A percentile compares a stretch with the other conserved stretches of the same genome.
These are phyloP conservation scores for Aspergillus quadrilineatus DNA, from an alignment of 2,329 filamentous ascomycete species.

Conservation along the genomic window DNA sequence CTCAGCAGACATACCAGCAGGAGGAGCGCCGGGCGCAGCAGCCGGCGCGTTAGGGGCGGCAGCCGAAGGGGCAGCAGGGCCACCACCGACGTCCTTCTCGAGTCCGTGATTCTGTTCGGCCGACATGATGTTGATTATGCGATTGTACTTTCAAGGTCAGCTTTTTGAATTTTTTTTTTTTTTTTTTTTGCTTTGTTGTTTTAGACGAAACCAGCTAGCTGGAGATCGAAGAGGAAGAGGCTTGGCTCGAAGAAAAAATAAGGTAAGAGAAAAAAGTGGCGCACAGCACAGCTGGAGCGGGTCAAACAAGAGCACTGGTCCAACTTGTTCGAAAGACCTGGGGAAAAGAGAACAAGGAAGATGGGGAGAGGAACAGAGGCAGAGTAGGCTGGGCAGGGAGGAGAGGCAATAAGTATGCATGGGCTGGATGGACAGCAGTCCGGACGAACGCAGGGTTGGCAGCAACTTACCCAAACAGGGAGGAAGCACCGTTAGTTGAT, in stretches of 20 bases:
- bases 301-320: conserved; percentile 17
- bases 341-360: conserved; percentile 3
- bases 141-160: conserved; percentile 1
- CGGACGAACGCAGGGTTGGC: conserved; percentile 18
- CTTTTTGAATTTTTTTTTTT: conserved; percentile 2
- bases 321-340: conserved; percentile 4
- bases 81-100: conserved; percentile 34
- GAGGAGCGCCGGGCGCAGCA: conserved; percentile 17
- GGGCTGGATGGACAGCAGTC: conserved; percentile 19
- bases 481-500: conserved; percentile 24
- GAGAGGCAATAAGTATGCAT: conserved; percentile 12
- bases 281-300: conserved; percentile 32
- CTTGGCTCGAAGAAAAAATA: conserved; percentile 21
- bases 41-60: background rate
- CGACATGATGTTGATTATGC: conserved; percentile 27
- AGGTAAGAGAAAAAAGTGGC: conserved; percentile 17
- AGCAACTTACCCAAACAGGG: conserved; percentile 25
- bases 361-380: conserved; percentile 14
- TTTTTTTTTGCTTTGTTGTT: background rate
- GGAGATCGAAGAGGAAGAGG: conserved; percentile 22
- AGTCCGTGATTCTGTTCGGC: conserved; percentile 22
- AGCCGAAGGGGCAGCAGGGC: conserved; percentile 5
- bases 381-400: conserved; percentile 12
- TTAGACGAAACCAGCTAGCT: conserved; percentile 29
- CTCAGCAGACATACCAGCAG: conserved; percentile 15